These are phyloP conservation scores for Shiraia sp. DNA, from an alignment of 2,329 filamentous ascomycete species.

Conservation along the genomic window DNA sequence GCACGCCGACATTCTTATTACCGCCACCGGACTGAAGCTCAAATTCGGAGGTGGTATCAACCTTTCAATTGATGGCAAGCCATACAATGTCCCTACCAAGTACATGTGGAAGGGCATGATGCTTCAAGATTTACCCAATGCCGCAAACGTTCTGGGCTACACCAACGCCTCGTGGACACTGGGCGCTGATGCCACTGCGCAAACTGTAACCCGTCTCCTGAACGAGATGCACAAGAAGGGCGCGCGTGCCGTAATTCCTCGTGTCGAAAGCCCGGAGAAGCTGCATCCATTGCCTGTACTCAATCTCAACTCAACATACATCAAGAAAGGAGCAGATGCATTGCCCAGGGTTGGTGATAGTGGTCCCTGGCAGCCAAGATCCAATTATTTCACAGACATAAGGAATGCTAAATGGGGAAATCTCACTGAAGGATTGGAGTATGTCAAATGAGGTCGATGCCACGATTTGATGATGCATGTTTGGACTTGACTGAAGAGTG, in stretches of 20 bases:
- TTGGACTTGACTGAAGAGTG: no score
- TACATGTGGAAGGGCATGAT: constrained; percentile 63
- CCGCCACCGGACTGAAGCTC: constrained; percentile 63
- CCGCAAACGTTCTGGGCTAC: constrained; percentile 61
- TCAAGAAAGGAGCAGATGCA: background rate
- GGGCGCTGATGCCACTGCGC: constrained; percentile 57
- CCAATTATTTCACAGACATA: constrained; percentile 1
- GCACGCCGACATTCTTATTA: constrained; percentile 62
- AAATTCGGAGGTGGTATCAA: constrained; percentile 55
- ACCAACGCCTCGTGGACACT: constrained; percentile 62
- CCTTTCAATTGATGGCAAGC: constrained; percentile 53
- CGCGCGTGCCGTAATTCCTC: background rate
- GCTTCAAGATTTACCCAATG: constrained; percentile 64
- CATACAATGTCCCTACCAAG: constrained; percentile 49
- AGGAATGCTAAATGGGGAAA: background rate
- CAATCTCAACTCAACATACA: background rate
- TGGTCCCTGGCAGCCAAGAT: background rate
- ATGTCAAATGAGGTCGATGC: background rate
- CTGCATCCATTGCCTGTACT: background rate
- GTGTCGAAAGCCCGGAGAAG: background rate
- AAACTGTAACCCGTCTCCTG: constrained; percentile 5
- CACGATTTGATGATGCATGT: no score
- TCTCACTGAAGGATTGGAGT: background rate
- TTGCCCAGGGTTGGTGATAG: background rate
- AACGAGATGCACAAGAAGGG: background rate